Conservation (phyloP, 805 yeast species). For the Starmerella apicola region DNA sequence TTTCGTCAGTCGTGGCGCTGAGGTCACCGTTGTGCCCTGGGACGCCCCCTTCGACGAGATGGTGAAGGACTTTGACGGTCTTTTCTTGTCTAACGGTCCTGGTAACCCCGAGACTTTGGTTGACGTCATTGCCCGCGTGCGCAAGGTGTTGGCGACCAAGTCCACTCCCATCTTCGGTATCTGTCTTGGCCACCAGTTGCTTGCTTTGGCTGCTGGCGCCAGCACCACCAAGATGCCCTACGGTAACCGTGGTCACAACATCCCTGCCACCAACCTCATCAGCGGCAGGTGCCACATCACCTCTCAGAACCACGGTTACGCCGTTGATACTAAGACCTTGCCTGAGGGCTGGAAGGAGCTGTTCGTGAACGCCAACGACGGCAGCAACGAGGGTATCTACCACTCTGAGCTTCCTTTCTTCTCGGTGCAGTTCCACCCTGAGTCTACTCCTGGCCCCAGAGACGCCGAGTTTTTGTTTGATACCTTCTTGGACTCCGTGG, state of each 20-base stretch:
- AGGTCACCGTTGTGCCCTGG: conserved; percentile 91
- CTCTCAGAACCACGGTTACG: conserved; percentile 97
- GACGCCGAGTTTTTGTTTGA: conserved; percentile 97
- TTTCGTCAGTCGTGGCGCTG: conserved; percentile 91
- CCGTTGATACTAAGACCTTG: conserved; percentile 76
- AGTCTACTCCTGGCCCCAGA: conserved; percentile 98
- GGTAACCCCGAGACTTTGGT: conserved; percentile 93
- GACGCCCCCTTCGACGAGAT: conserved; percentile 72
- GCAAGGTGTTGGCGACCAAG: conserved; percentile 45
- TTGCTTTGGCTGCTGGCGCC: conserved; percentile 94
- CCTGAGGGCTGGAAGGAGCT: conserved; percentile 79
- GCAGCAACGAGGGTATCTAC: conserved; percentile 96
- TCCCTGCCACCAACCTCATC: conserved; percentile 80
- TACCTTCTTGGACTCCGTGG: conserved; percentile 73
- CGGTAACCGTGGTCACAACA: conserved; percentile 99
- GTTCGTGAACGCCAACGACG: conserved; percentile 91
- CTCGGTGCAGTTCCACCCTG: conserved; percentile 99
- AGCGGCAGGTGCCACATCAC: conserved; percentile 97
- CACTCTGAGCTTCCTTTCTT: conserved; percentile 77
- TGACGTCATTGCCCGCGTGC: conserved; percentile 49
- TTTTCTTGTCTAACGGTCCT: conserved; percentile 95
- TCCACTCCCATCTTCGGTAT: conserved; percentile 93
- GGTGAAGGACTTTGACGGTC: conserved; percentile 67
- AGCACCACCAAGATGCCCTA: conserved; percentile 81
- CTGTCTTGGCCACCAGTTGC: conserved; percentile 93